phyloP scores from a whole-genome alignment of 352 stramenopile species.

The Pythium phragmitis region DNA sequence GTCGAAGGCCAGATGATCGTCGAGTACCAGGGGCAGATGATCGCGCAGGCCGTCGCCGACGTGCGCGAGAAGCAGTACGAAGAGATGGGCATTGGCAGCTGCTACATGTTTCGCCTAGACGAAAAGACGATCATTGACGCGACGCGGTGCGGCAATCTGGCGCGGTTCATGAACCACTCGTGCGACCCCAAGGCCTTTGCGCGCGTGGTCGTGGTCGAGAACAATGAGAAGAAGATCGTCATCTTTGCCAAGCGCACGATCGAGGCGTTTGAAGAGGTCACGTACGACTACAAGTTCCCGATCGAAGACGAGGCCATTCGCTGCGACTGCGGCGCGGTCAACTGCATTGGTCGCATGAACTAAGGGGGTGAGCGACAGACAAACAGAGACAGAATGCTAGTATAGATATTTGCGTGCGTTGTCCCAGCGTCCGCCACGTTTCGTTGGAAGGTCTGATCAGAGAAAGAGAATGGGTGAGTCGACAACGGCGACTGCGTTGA shows the following conservation, averaged over 20 bases:
- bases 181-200: constrained; percentile 94
- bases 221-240: constrained; percentile 94
- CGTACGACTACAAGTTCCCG: constrained; percentile 97
- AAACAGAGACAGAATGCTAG: no score
- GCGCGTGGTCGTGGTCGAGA: constrained; percentile 84
- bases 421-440: no score
- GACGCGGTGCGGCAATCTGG: constrained; percentile 91
- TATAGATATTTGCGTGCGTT: no score
- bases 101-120: constrained; percentile 98
- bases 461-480: no score
- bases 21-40: constrained; percentile 95
- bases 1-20: constrained; percentile 95
- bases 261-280: constrained; percentile 92
- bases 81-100: constrained; percentile 91
- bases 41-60: constrained; percentile 90
- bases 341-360: constrained; percentile 96
- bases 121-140: constrained; percentile 94
- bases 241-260: constrained; percentile 94
- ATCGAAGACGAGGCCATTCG: constrained; percentile 94
- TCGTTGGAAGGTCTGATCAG: no score
- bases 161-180: constrained; percentile 97
- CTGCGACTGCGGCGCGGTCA: constrained; percentile 92
- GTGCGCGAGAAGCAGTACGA: constrained; percentile 94
- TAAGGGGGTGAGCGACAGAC: constrained; percentile 34
- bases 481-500: no score